Percentiles rank a stretch among this genome's conserved stretches.
Conservation (phyloP, 2,329 filamentous ascomycete species). For the Chaetothyriales sp. region DNA sequence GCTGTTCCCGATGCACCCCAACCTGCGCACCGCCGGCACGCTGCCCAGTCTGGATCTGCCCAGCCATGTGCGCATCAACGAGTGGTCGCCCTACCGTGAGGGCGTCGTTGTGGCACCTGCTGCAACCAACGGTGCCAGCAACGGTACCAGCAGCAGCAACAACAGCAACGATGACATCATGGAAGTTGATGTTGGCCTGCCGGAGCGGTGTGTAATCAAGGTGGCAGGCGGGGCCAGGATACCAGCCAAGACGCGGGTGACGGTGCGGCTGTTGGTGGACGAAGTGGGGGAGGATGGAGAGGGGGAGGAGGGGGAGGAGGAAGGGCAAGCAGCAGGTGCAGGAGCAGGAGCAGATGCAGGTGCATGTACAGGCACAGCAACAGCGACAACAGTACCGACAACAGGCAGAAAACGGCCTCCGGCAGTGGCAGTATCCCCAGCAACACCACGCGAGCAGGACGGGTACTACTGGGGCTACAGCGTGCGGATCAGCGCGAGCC, state of each 20-base stretch:
- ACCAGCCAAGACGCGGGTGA: constrained; percentile 57
- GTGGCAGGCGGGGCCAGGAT: constrained; percentile 44
- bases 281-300: too few relatives aligned
- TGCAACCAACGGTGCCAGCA: too few relatives aligned
- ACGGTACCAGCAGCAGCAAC: not conserved
- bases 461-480: constrained; percentile 82
- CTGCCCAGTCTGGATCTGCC: constrained; percentile 72
- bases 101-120: constrained; percentile 45
- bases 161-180: constrained; percentile 31
- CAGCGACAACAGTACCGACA: constrained; percentile 11
- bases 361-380: too few relatives aligned
- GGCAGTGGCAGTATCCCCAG: constrained; percentile 51
- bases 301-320: too few relatives aligned
- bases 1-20: constrained; percentile 65
- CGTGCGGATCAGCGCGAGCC: constrained; percentile 48
- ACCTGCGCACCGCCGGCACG: constrained; percentile 56
- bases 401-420: constrained; percentile 22
- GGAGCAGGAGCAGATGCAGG: too few relatives aligned
- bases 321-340: too few relatives aligned
- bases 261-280: constrained; percentile 48
- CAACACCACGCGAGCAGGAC: constrained; percentile 53
- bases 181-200: constrained; percentile 38
- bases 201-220: constrained; percentile 36
- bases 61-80: constrained; percentile 59
- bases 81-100: constrained; percentile 68